Evolutionary conservation across 148 eudicot species (phyloP).

Genomic region (Cornus controversa): DNA sequence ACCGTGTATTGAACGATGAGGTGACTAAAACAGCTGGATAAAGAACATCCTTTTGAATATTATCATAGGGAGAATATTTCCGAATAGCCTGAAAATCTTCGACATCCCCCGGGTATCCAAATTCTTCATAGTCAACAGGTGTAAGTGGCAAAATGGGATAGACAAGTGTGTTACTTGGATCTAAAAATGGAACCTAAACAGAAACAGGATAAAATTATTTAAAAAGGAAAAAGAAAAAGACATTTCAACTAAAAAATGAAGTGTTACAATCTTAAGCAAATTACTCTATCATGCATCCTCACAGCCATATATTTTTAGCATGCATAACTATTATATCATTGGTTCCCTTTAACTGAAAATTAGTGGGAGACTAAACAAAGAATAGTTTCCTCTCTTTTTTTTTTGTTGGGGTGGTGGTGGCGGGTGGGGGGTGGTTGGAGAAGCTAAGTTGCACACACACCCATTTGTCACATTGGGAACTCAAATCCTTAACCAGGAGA

Average conservation of each 20-base stretch:
- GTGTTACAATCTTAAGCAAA: background rate
- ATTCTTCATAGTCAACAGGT: conserved; percentile 84
- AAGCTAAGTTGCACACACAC: no score
- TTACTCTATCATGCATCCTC: background rate
- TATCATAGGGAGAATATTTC: conserved; percentile 83
- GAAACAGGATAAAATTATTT: background rate
- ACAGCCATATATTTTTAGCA: background rate
- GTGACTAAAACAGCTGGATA: conserved; percentile 79
- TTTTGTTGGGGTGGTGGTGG: no score
- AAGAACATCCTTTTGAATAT: conserved; percentile 56
- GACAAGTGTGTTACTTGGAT: conserved; percentile 79
- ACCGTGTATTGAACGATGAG: conserved; percentile 86
- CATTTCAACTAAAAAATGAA: background rate
- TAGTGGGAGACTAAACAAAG: background rate
- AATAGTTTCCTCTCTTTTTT: background rate
- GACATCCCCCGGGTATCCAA: conserved; percentile 79
- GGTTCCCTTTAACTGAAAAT: background rate
- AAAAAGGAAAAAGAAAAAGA: background rate
- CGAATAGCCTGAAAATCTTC: conserved; percentile 79
- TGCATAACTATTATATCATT: background rate
- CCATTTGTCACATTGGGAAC: no score
- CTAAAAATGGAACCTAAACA: conserved; percentile 84
- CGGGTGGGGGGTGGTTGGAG: no score
- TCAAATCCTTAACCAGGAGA: no score
- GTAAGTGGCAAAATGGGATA: conserved; percentile 75